Evolutionary conservation across 2,329 filamentous ascomycete species (phyloP).

Genomic region (Curvularia hawaiiensis): DNA sequence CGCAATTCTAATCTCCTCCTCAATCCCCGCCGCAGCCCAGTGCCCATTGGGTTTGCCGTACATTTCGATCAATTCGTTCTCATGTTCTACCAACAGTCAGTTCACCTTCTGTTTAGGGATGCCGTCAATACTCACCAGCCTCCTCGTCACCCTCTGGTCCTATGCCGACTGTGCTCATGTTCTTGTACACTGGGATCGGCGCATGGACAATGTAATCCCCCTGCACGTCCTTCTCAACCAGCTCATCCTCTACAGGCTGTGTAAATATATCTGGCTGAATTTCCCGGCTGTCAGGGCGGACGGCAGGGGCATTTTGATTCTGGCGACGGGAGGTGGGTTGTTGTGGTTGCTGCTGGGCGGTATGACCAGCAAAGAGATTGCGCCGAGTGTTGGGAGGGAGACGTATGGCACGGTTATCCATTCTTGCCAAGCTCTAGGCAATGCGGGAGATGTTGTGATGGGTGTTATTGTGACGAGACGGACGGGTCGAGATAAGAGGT

Average conservation of each 20-base stretch:
- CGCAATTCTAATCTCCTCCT: slow-evolving; percentile 53
- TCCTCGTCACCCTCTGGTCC: slow-evolving; percentile 38
- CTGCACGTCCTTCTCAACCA: slow-evolving; percentile 56
- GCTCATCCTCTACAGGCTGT: slow-evolving; percentile 46
- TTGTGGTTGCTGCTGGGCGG: slow-evolving; percentile 30
- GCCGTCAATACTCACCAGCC: slow-evolving; percentile 25
- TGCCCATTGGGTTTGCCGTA: slow-evolving; percentile 39
- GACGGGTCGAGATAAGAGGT: slow-evolving; percentile 7
- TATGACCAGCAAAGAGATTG: slow-evolving; percentile 34
- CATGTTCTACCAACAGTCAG: slow-evolving; percentile 32
- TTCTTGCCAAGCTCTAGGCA: slow-evolving; percentile 9
- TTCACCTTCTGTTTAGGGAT: no score
- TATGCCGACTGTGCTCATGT: slow-evolving; percentile 26
- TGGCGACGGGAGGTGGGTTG: slow-evolving; percentile 30
- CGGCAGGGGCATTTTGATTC: slow-evolving; percentile 24
- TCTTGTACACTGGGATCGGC: slow-evolving; percentile 31
- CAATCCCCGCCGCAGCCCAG: slow-evolving; percentile 32
- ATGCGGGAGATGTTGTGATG: neutral
- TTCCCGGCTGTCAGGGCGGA: slow-evolving; percentile 27
- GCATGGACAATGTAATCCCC: slow-evolving; percentile 53
- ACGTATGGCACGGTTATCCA: slow-evolving; percentile 33
- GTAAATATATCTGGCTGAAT: slow-evolving; percentile 24
- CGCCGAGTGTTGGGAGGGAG: slow-evolving; percentile 35
- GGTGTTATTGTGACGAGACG: neutral
- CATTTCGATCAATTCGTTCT: slow-evolving; percentile 41